Base-by-base conservation (phyloP, 345 rosid species). In the Dimocarpus longan region DNA sequence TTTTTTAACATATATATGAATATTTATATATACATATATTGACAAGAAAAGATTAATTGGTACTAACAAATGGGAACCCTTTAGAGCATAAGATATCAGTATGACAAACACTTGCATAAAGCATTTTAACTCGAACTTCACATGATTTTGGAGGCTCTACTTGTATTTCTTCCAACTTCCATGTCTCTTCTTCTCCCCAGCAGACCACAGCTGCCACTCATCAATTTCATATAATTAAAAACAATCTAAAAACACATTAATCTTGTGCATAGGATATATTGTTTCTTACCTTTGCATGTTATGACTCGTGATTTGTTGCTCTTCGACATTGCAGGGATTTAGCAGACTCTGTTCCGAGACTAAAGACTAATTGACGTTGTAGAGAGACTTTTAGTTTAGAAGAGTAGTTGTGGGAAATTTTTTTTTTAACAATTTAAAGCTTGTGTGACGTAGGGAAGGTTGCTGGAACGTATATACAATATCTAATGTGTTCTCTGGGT, bases 81-180 rank as follows among this genome's bases (percentile, higher is more conserved):
- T 16, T 8, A 52, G 78, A 52, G 10, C 46, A 37, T 5, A 75
- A 24, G 19, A 91, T 22, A 62, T 93, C 93, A 21, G 94, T 80
- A 83, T 89, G 93, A 71, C 97, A 93, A 65, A 89, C 68, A 70
- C 92, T 89, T 66, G 95, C 93, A 81, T 80, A 89, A 19, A 91
- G 80, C 84, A 90, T 78, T 82, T 86, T 89, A 48, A 93, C 76
- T 66, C 95, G 80, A 70, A 93, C 91, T 87, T 93, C 94, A 11
- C 73, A 52, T 44, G 89, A 78, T 71, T 86, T 89, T 18, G 95
- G 95, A 62, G 94, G 83, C 79, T 89, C 96, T 16, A 92, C 89
- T 82, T 86, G 82, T 16, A 90, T 85, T 44, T 90, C 93, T 80
- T 90, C 93, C 72, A 90, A 74, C 69, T 80, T 87, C 85, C 88